A percentile compares a stretch with the other conserved stretches of the same genome.
These are phyloP conservation scores for Tympanopsis confertula DNA, from an alignment of 2,329 filamentous ascomycete species.

Conservation along the genomic window DNA sequence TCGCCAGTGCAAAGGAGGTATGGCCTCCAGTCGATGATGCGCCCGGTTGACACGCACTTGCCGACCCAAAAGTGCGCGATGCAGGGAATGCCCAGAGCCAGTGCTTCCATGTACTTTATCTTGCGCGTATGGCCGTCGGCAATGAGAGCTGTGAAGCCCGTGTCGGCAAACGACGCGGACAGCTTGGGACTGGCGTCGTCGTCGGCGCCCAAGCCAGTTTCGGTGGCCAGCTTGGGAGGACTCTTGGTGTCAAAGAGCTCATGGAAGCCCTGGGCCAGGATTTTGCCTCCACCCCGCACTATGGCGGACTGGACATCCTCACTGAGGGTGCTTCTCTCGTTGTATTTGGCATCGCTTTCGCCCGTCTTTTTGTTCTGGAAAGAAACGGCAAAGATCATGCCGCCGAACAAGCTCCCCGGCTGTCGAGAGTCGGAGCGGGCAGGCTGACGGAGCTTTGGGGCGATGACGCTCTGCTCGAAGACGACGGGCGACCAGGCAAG, in stretches of 20 bases:
- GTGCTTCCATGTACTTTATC: constrained; percentile 85
- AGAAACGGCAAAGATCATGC: constrained; percentile 82
- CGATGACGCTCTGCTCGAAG: too few relatives aligned
- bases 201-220: constrained; percentile 13
- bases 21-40: constrained; percentile 61
- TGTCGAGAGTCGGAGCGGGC: too few relatives aligned
- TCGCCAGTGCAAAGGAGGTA: constrained; percentile 81
- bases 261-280: constrained; percentile 69
- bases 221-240: constrained; percentile 16
- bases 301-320: constrained; percentile 49
- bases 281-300: constrained; percentile 54
- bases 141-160: constrained; percentile 75
- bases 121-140: constrained; percentile 77
- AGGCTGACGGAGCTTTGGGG: too few relatives aligned
- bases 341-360: constrained; percentile 37
- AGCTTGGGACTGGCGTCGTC: constrained; percentile 24
- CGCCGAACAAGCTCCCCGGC: too few relatives aligned
- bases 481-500: too few relatives aligned
- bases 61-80: constrained; percentile 72
- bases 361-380: constrained; percentile 41
- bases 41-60: constrained; percentile 51
- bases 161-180: constrained; percentile 32
- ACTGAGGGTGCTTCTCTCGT: constrained; percentile 23
- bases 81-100: constrained; percentile 80
- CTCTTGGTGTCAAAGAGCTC: constrained; percentile 56